A percentile compares a stretch with the other conserved stretches of the same genome.
These are phyloP conservation scores for Calonectria henricotiae DNA, from an alignment of 2,329 filamentous ascomycete species.

Conservation along the genomic window DNA sequence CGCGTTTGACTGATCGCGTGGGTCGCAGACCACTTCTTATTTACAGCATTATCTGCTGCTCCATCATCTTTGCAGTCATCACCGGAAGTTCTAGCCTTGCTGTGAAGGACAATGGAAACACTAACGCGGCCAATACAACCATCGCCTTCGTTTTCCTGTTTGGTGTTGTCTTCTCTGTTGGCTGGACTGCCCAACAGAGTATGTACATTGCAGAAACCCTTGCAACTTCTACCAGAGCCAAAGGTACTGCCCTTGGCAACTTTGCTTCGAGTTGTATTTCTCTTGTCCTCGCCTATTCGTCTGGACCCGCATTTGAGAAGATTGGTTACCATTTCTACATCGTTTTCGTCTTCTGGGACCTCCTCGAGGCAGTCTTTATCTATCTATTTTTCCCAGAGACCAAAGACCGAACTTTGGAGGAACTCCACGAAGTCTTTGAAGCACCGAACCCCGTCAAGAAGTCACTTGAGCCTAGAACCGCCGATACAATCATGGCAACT, in stretches of 20 bases:
- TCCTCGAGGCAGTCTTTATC: slow-evolving; percentile 60
- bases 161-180: slow-evolving; percentile 68
- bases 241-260: slow-evolving; percentile 60
- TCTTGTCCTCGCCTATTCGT: slow-evolving; percentile 64
- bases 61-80: slow-evolving; percentile 66
- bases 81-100: slow-evolving; percentile 40
- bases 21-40: slow-evolving; percentile 70
- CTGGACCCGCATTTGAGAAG: slow-evolving; percentile 61
- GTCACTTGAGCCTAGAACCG: slow-evolving; percentile 42
- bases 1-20: slow-evolving; percentile 60
- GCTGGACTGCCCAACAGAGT: slow-evolving; percentile 65
- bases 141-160: slow-evolving; percentile 64
- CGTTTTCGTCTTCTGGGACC: slow-evolving; percentile 64
- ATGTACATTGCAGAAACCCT: slow-evolving; percentile 59
- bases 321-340: slow-evolving; percentile 65
- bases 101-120: slow-evolving; percentile 52
- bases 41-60: slow-evolving; percentile 59
- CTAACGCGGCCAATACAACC: slow-evolving; percentile 43
- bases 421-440: slow-evolving; percentile 56
- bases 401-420: slow-evolving; percentile 67
- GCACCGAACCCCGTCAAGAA: slow-evolving; percentile 44
- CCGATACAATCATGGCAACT: slow-evolving; percentile 39
- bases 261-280: slow-evolving; percentile 59
- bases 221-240: slow-evolving; percentile 55
- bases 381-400: slow-evolving; percentile 69